Evolutionary conservation across 352 stramenopile genomes (phyloP), one percentile per base, ranked within the genome.

Genomic region (Peronospora farinosa): DNA sequence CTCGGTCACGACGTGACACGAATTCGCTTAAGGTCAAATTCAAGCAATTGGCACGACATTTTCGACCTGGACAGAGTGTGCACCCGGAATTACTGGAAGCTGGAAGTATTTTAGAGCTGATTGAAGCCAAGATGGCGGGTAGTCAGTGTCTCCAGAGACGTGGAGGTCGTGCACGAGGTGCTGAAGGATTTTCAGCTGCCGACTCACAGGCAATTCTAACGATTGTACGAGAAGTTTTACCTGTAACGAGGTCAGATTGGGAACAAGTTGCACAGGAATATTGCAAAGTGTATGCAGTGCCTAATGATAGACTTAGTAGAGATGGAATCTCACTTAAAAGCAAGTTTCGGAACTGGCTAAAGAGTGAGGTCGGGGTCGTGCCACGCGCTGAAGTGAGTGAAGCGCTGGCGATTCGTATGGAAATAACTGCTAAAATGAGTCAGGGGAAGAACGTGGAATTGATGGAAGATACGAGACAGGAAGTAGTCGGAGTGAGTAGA

Each of bases 261-360:
- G 49, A 67, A 5, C 39, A 51, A 12, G 54, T 51, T 32, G 53
- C 58, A 40, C 37, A 65, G 12, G 53, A 65, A 9, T 71, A 71
- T n/a, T 54, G 41, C 25, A 54, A 36, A 16, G 54, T 45, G 7
- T 65, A 71, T 32, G 57, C 63, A 31, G 46, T 23, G 19, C 53
- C 47, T 3, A 59, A 60, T 15, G 49, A 55, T 10, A 43, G 63
- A 21, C 6, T 55, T 11, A 47, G 8, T 32, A 51, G 63, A 19
- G 63, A 71, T 36, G 57, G 53, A 10, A 23, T 47, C 1, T 71
- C 63, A 35, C 45, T 71, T 1, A 71, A 60, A 51, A 60, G 47
- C 53, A 71, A 65, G 23, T 71, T 71, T 27, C 54, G 58, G 2
- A 52, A 56, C 13, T 61, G 43, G 58, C 48, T 65, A 13, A 67